Conservation (phyloP, 805 yeast species). For the Cyberlindnera mississippiensis region DNA sequence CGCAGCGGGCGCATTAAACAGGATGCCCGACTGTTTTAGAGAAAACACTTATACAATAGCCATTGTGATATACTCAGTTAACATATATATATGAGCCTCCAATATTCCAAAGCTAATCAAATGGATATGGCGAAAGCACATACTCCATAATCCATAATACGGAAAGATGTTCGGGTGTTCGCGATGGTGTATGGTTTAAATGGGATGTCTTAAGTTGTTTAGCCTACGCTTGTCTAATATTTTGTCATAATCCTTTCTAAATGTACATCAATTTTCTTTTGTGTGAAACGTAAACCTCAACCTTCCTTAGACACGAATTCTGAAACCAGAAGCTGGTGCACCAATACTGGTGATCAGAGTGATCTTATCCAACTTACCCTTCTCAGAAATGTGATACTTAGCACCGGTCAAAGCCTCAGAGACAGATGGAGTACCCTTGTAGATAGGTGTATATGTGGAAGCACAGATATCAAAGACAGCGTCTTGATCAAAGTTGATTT, state of each 20-base stretch:
- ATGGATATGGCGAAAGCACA: too few species aligned
- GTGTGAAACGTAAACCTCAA: background rate
- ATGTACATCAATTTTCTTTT: background rate
- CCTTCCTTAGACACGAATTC: slow-evolving; percentile 35
- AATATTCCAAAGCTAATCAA: too few species aligned
- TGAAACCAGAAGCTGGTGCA: slow-evolving; percentile 87
- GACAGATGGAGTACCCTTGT: slow-evolving; percentile 63
- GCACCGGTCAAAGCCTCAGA: slow-evolving; percentile 89
- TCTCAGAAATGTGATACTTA: slow-evolving; percentile 68
- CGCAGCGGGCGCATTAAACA: too few species aligned
- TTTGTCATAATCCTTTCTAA: background rate
- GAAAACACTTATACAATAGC: too few species aligned
- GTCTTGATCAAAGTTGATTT: slow-evolving; percentile 88
- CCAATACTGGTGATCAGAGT: slow-evolving; percentile 80
- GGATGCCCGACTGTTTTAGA: too few species aligned
- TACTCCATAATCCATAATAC: too few species aligned
- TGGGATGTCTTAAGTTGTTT: too few species aligned
- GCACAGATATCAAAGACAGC: slow-evolving; percentile 92
- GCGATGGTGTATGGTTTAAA: too few species aligned
- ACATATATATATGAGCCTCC: too few species aligned
- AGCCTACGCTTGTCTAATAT: background rate
- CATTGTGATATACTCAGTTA: too few species aligned
- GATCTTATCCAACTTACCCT: slow-evolving; percentile 75
- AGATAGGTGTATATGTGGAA: slow-evolving; percentile 82
- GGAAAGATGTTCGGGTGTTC: too few species aligned